Conservation (phyloP, 1,284 basidiomycete genomes). For the Moniliophthora roreri region DNA sequence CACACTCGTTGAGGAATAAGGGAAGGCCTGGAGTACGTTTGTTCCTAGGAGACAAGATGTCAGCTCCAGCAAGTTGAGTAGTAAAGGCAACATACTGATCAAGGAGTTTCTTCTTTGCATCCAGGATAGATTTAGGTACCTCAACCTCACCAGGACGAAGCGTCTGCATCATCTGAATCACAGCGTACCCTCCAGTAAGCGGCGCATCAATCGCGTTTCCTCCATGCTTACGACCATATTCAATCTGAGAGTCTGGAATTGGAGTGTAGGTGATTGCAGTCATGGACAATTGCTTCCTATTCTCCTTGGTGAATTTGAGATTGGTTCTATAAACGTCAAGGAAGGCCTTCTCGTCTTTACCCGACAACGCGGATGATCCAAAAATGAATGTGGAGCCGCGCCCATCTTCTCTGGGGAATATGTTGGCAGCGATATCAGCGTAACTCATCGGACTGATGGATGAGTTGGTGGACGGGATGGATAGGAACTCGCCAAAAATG, state of each 20-base stretch:
- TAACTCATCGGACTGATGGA: slow-evolving; percentile 31
- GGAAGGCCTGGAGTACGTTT: too few species aligned
- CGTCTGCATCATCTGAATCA: slow-evolving; percentile 30
- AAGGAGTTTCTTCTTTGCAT: slow-evolving; percentile 23
- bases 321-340: slow-evolving; percentile 3
- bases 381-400: too few species aligned
- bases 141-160: slow-evolving; percentile 21
- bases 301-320: background rate
- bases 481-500: slow-evolving; percentile 36
- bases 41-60: background rate
- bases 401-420: too few species aligned
- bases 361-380: slow-evolving; percentile 24
- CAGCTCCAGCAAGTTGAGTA: background rate
- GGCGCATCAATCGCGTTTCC: slow-evolving; percentile 35
- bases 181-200: slow-evolving; percentile 25
- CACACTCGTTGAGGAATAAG: too few species aligned
- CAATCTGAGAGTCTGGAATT: slow-evolving; percentile 31
- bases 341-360: slow-evolving; percentile 22
- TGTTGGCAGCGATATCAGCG: slow-evolving; percentile 21
- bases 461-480: slow-evolving; percentile 29
- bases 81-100: slow-evolving; percentile 18
- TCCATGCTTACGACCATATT: slow-evolving; percentile 16
- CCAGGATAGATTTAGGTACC: slow-evolving; percentile 19
- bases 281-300: slow-evolving; percentile 1
- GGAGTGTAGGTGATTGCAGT: slow-evolving; percentile 35